Conservation (phyloP, 2,329 filamentous ascomycete genomes). For the Phialophora expanda region DNA sequence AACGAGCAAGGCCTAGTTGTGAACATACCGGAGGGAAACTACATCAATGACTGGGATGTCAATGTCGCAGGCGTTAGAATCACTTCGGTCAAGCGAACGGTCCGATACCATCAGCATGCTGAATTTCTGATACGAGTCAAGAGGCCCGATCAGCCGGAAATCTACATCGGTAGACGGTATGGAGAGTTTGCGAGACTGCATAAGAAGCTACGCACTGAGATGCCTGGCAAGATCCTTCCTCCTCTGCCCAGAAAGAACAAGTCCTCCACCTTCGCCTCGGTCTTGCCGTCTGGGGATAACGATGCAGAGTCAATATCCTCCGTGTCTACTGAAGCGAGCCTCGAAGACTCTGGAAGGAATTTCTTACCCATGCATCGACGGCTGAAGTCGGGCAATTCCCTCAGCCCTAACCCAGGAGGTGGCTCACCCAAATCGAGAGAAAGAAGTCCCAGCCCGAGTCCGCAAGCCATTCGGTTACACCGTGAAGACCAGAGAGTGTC, state of each 20-base stretch:
- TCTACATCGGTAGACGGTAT: constrained; percentile 83
- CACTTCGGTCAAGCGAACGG: constrained; percentile 79
- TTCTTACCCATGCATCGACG: constrained; percentile 30
- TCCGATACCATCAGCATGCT: constrained; percentile 89
- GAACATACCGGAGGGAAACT: constrained; percentile 87
- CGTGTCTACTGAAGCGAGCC: constrained; percentile 69
- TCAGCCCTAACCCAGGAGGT: constrained; percentile 25
- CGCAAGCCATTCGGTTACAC: constrained; percentile 66
- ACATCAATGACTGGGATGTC: constrained; percentile 94
- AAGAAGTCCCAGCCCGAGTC: constrained; percentile 46
- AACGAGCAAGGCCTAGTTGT: constrained; percentile 88
- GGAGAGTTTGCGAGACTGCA: constrained; percentile 84
- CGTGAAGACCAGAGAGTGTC: constrained; percentile 91
- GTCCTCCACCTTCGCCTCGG: constrained; percentile 67
- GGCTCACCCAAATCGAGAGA: constrained; percentile 33
- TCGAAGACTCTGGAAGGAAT: constrained; percentile 43
- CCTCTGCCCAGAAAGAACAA: constrained; percentile 92
- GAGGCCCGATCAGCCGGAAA: constrained; percentile 73
- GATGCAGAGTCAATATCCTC: constrained; percentile 83
- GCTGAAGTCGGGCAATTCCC: constrained; percentile 33
- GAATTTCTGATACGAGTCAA: constrained; percentile 91
- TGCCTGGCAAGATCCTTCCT: constrained; percentile 88
- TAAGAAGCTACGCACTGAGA: constrained; percentile 77
- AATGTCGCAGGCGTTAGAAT: constrained; percentile 90
- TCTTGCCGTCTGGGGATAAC: constrained; percentile 67